Conservation (phyloP, 306 rosid species). For the Nissolia schottii region DNA sequence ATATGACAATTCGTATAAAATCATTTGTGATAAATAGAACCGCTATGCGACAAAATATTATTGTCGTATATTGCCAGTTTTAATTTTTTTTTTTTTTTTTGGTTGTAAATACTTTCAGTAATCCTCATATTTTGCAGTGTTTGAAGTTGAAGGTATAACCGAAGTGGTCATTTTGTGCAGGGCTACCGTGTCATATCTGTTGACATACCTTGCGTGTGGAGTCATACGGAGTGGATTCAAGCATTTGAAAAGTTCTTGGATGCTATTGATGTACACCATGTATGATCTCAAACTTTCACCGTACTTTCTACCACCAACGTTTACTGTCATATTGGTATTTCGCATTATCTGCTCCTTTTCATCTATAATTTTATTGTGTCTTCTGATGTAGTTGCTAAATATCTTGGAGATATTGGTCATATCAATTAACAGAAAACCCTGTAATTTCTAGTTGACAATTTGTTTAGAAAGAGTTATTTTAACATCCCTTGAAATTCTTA, state of each 20-base stretch:
- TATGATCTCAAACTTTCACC: slow-evolving; percentile 35
- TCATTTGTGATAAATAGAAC: not conserved
- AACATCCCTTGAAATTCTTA: not conserved
- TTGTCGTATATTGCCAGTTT: not conserved
- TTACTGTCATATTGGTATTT: slow-evolving; percentile 7
- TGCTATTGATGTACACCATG: slow-evolving; percentile 97
- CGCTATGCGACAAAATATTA: not conserved
- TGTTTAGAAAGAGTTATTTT: not conserved
- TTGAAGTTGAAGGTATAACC: not conserved
- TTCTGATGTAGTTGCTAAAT: not conserved
- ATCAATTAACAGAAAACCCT: slow-evolving; percentile 3
- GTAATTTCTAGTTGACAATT: not conserved
- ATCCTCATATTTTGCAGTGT: not conserved
- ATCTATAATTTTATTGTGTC: not conserved
- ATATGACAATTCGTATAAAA: not conserved
- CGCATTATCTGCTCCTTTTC: slow-evolving; percentile 18
- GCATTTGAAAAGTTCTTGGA: slow-evolving; percentile 97
- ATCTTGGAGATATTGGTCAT: not conserved
- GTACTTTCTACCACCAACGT: not conserved
- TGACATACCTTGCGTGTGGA: slow-evolving; percentile 95
- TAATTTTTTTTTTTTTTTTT: slow-evolving; percentile 1
- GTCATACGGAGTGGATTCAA: slow-evolving; percentile 89
- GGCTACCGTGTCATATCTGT: slow-evolving; percentile 95
- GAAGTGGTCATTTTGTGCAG: slow-evolving; percentile 40
- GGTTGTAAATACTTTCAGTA: not conserved